Evolutionary conservation across 2,329 filamentous ascomycete species (phyloP).

Genomic region (Alternaria novae-zelandiae): DNA sequence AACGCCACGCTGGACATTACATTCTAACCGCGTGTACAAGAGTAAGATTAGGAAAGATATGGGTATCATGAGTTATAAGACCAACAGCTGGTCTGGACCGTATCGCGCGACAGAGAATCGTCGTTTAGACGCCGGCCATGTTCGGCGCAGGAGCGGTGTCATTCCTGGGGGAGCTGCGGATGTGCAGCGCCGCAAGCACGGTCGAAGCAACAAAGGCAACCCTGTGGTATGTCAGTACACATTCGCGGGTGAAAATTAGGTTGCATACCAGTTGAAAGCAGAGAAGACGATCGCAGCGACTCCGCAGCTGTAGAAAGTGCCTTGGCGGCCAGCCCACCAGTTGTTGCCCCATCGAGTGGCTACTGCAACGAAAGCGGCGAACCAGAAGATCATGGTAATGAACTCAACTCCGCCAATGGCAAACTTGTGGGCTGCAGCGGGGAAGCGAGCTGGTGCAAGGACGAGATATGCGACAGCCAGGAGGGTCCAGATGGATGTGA

Average conservation of each 20-base stretch:
- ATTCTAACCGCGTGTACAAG: neutral
- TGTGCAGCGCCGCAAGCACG: conserved; percentile 56
- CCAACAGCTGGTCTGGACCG: neutral
- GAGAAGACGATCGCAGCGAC: conserved; percentile 72
- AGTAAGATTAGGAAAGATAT: conserved; percentile 4
- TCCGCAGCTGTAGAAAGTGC: conserved; percentile 60
- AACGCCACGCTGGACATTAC: conserved; percentile 9
- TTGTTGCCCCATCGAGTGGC: conserved; percentile 69
- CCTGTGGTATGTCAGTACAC: conserved; percentile 45
- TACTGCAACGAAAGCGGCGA: conserved; percentile 81
- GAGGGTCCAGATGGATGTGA: conserved; percentile 75
- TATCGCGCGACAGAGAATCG: neutral
- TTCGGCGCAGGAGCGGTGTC: conserved; percentile 42
- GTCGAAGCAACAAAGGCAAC: conserved; percentile 60
- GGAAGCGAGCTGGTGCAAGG: conserved; percentile 69
- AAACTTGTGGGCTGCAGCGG: conserved; percentile 67
- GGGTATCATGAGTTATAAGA: conserved; percentile 3
- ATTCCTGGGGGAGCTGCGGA: conserved; percentile 49
- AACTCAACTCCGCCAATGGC: conserved; percentile 72
- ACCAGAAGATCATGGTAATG: conserved; percentile 88
- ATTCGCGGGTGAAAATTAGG: neutral
- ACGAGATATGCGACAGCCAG: conserved; percentile 75
- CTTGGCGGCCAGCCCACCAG: conserved; percentile 55
- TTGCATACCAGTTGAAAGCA: conserved; percentile 67
- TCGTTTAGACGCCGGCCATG: conserved; percentile 48